phyloP scores from a whole-genome alignment of 495 filamentous ascomycete species.

The Stereocaulon alpinum region DNA sequence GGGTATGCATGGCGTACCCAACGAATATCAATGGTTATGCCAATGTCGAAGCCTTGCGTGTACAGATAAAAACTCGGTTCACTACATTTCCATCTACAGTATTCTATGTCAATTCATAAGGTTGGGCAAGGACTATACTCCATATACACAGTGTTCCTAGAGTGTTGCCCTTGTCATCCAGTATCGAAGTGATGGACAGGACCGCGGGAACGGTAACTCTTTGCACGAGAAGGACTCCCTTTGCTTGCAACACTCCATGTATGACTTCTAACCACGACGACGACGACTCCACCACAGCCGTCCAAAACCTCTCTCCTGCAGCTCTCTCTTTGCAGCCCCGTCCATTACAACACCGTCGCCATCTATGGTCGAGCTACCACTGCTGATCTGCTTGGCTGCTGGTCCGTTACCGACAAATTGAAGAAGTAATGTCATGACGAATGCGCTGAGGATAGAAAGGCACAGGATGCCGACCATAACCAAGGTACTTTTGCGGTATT shows the following conservation, averaged over 20 bases:
- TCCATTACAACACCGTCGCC: constrained; percentile 46
- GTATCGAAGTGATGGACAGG: too few relatives aligned
- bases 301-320: constrained; percentile 55
- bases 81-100: too few relatives aligned
- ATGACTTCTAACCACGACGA: not conserved
- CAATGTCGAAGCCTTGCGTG: too few relatives aligned
- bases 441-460: constrained; percentile 60
- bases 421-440: constrained; percentile 56
- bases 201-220: too few relatives aligned
- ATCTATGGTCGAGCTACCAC: constrained; percentile 32
- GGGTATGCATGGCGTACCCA: too few relatives aligned
- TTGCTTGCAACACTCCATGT: not conserved
- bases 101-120: too few relatives aligned
- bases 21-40: too few relatives aligned
- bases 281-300: constrained; percentile 40
- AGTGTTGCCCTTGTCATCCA: too few relatives aligned
- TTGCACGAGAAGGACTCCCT: too few relatives aligned
- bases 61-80: too few relatives aligned
- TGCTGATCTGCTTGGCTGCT: constrained; percentile 36
- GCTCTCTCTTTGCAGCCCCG: constrained; percentile 60
- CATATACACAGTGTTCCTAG: too few relatives aligned
- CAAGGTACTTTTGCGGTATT: constrained; percentile 74
- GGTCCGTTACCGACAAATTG: constrained; percentile 48
- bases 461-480: constrained; percentile 81
- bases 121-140: too few relatives aligned